phyloP scores from a whole-genome alignment of 169 alveolate species.

The Eimeria tenella region DNA sequence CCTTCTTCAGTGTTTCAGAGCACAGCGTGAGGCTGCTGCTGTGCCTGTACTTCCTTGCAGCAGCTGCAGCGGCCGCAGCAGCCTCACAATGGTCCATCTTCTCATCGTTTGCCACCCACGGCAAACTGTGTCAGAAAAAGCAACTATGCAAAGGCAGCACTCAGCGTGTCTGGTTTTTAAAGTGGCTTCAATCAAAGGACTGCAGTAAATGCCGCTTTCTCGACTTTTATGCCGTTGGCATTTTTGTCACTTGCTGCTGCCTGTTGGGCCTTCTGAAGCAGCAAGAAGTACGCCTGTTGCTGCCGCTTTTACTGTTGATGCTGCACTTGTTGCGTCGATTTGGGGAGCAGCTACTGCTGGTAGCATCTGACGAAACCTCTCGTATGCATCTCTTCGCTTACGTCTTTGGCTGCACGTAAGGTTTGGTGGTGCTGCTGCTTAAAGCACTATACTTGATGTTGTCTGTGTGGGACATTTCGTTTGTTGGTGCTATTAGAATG shows the following conservation, averaged over 20 bases:
- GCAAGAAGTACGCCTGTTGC: constrained; percentile 8
- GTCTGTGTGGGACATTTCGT: not conserved
- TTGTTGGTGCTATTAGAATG: constrained; percentile 2
- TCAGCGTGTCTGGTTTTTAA: not conserved
- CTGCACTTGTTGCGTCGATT: constrained; percentile 52
- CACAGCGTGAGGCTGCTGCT: not conserved
- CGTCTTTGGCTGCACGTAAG: constrained; percentile 70
- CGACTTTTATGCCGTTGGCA: constrained; percentile 44
- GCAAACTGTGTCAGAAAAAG: constrained; percentile 33
- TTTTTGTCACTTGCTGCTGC: constrained; percentile 36
- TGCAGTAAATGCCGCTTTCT: constrained; percentile 47
- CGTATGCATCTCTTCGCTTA: constrained; percentile 47
- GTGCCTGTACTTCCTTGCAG: constrained; percentile 54
- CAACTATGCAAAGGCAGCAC: not conserved
- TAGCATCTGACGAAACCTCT: constrained; percentile 17
- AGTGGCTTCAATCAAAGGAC: constrained; percentile 39
- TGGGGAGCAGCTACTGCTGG: constrained; percentile 47
- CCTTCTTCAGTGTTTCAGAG: not conserved
- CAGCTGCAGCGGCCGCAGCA: constrained; percentile 66
- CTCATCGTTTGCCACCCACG: constrained; percentile 47
- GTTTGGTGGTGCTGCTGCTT: constrained; percentile 11
- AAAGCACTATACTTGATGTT: not conserved
- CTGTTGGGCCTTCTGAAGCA: not conserved
- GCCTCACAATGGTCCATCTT: constrained; percentile 15
- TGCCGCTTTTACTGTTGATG: constrained; percentile 42